A percentile compares a stretch with the other conserved stretches of the same genome.
phyloP scores from a whole-genome alignment of 352 stramenopile genomes.

The Halophytophthora batemanensis region DNA sequence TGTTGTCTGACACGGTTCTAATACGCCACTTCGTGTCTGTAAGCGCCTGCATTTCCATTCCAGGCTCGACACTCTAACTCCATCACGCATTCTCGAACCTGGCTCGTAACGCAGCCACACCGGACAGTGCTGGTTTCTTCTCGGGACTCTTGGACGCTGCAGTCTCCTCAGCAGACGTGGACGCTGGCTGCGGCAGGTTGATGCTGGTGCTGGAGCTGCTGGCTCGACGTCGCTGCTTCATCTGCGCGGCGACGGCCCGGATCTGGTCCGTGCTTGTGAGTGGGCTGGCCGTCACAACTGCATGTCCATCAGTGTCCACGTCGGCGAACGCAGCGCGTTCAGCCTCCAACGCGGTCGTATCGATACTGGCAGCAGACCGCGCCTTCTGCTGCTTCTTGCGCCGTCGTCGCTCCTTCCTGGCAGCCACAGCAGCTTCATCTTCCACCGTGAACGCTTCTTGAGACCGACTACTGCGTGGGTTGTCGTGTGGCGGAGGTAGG shows the following conservation, averaged over 20 bases:
- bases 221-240: conserved; percentile 62
- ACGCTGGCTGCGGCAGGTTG: conserved; percentile 21
- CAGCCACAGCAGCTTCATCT: background rate
- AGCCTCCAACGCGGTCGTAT: conserved; percentile 36
- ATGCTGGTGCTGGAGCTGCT: conserved; percentile 18
- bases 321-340: conserved; percentile 19
- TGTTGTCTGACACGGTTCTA: too few relatives aligned
- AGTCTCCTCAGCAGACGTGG: conserved; percentile 23
- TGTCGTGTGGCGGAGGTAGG: conserved; percentile 20
- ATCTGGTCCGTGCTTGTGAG: conserved; percentile 58
- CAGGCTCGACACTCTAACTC: conserved; percentile 10
- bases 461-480: background rate
- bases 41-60: too few relatives aligned
- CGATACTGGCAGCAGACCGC: conserved; percentile 56
- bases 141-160: conserved; percentile 14
- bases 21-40: too few relatives aligned
- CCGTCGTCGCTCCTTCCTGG: conserved; percentile 14
- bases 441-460: background rate
- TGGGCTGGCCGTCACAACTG: conserved; percentile 3
- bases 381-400: conserved; percentile 46
- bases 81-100: conserved; percentile 65
- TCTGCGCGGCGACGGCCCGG: conserved; percentile 64
- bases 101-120: conserved; percentile 68
- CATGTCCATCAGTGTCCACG: conserved; percentile 6
- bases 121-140: conserved; percentile 29